Conservation (phyloP, 2,329 filamentous ascomycete genomes). For the Westerdykella ornata region DNA sequence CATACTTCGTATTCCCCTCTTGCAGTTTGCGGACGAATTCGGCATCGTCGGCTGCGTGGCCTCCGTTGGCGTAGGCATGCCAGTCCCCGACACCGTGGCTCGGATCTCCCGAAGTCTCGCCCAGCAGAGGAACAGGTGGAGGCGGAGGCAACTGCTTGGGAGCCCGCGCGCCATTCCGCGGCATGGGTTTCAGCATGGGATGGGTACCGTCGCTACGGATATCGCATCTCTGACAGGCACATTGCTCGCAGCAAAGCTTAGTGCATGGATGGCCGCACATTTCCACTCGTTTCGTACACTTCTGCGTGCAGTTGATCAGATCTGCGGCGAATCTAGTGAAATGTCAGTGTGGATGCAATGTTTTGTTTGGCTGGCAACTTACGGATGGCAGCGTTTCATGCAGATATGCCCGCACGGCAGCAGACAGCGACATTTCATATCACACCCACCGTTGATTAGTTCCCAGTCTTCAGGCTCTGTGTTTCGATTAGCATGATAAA, state of each 20-base stretch:
- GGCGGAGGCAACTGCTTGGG: slow-evolving; percentile 2
- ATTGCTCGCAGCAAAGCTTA: slow-evolving; percentile 24
- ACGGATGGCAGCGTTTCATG: slow-evolving; percentile 31
- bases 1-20: slow-evolving; percentile 12
- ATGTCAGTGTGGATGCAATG: slow-evolving; percentile 3
- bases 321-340: slow-evolving; percentile 19
- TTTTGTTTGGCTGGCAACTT: slow-evolving; percentile 4
- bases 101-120: background rate
- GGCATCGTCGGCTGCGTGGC: slow-evolving; percentile 18
- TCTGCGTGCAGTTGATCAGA: slow-evolving; percentile 30
- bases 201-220: slow-evolving; percentile 17
- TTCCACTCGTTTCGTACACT: slow-evolving; percentile 16
- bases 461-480: slow-evolving; percentile 23
- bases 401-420: slow-evolving; percentile 33
- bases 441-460: slow-evolving; percentile 27
- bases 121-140: background rate
- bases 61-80: slow-evolving; percentile 16
- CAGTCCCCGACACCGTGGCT: slow-evolving; percentile 6
- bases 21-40: slow-evolving; percentile 8
- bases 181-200: slow-evolving; percentile 19
- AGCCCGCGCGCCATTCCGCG: slow-evolving; percentile 2
- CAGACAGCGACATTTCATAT: slow-evolving; percentile 17
- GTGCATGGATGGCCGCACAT: slow-evolving; percentile 27
- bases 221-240: slow-evolving; percentile 26
- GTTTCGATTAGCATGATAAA: background rate